Base-by-base conservation (phyloP, 306 rosid genomes). In the Pyrus pyrifolia region DNA sequence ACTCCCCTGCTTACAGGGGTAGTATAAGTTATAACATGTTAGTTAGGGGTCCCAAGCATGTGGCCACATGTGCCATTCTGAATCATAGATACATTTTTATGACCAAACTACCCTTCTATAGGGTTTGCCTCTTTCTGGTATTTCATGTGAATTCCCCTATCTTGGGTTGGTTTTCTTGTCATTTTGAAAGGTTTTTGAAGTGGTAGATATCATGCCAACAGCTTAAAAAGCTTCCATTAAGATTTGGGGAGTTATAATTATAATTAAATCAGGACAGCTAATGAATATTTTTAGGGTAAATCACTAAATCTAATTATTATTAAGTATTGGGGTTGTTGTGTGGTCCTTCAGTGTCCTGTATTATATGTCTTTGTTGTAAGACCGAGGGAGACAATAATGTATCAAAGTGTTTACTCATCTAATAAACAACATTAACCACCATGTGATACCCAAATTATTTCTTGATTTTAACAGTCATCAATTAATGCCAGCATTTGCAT, bases 41-140 rank as follows among this genome's bases (percentile, higher is more conserved):
- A 76, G 93, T 87, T 17, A 77, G 84, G 80, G 83, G 87, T 70
- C 88, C 87, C 77, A 77, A 82, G 89, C 99, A 92, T 88, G 99
- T 96, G 97, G 81, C 91, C 94, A 91, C 96, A 93, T 91, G 98
- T 91, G 99, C 86, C 68, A 74, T 71, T 49, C 89, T 82, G 83
- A 74, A 77, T 82, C 83, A 80, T 80, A 82, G 83, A 81, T 83
- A 80, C 72, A 72, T 67, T 61, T 46, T 83, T 68, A 79, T 84
- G 84, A 80, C 93, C 87, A 78, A 72, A 35, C 78, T 84, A 67
- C 45, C 93, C 89, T 88, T 73, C 40, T n/a, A 72, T 68, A 15
- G 63, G 76, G 82, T 83, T 10, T 83, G 81, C 65, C 67, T 67
- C 59, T 67, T 81, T 81, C 75, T 83, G 83, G 85, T 67, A 64